Evolutionary conservation across 352 stramenopile species (phyloP).

Genomic region (Pythium plurisporium): DNA sequence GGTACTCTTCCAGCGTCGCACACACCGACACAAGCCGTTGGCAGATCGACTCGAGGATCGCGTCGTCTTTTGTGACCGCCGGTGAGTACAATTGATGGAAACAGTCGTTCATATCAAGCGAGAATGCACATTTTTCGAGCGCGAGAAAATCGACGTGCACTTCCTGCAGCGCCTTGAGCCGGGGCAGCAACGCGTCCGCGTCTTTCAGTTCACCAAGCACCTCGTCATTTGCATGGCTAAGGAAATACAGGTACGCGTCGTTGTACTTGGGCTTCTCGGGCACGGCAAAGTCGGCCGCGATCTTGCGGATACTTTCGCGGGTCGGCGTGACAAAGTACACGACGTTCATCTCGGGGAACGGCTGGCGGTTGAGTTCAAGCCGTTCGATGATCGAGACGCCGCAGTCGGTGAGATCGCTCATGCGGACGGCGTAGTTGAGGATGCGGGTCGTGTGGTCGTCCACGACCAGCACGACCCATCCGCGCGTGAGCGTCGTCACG

Average conservation of each 20-base stretch:
- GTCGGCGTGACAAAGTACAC: slow-evolving; percentile 95
- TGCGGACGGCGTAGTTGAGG: slow-evolving; percentile 93
- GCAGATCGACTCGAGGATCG: slow-evolving; percentile 62
- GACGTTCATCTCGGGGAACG: slow-evolving; percentile 95
- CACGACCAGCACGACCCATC: slow-evolving; percentile 93
- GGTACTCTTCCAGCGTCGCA: slow-evolving; percentile 96
- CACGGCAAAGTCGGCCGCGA: slow-evolving; percentile 84
- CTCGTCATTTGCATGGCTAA: slow-evolving; percentile 75
- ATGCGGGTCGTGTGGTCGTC: slow-evolving; percentile 92
- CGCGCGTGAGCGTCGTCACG: slow-evolving; percentile 65
- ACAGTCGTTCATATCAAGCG: slow-evolving; percentile 88
- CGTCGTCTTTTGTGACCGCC: slow-evolving; percentile 36
- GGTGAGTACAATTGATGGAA: slow-evolving; percentile 83
- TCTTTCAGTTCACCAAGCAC: slow-evolving; percentile 86
- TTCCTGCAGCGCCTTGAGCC: slow-evolving; percentile 88
- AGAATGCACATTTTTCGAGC: slow-evolving; percentile 91
- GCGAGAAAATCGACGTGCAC: slow-evolving; percentile 97
- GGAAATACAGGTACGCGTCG: slow-evolving; percentile 93
- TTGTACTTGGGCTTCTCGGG: slow-evolving; percentile 90
- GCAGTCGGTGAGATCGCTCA: slow-evolving; percentile 98
- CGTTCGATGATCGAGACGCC: slow-evolving; percentile 96
- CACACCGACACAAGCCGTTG: slow-evolving; percentile 95
- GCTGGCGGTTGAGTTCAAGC: slow-evolving; percentile 92
- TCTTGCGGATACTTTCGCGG: slow-evolving; percentile 68
- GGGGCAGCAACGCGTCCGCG: slow-evolving; percentile 69